phyloP scores from a whole-genome alignment of 257 asterid species.

The Solanum tarapatanum region DNA sequence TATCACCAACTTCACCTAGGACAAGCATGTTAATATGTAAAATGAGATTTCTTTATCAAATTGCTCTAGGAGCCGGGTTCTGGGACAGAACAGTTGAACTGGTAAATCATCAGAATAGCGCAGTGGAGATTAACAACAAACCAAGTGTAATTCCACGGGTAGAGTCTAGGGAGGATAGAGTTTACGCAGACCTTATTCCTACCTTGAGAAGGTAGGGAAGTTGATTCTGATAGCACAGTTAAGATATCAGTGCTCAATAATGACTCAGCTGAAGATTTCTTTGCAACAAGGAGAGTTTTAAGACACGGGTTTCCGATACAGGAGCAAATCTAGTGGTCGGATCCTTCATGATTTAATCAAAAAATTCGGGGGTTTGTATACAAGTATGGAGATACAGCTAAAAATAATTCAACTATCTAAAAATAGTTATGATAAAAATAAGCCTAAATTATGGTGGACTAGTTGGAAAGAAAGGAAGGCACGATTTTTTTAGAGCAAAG shows the following conservation, averaged over 20 bases:
- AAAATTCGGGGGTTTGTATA: background rate
- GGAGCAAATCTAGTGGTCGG: background rate
- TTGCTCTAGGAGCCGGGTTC: background rate
- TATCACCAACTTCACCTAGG: background rate
- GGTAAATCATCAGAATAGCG: background rate
- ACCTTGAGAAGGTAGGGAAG: background rate
- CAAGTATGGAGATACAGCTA: background rate
- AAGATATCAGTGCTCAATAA: background rate
- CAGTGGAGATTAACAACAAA: background rate
- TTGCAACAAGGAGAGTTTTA: background rate
- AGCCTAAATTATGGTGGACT: background rate
- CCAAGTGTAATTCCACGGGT: background rate
- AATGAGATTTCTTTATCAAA: background rate
- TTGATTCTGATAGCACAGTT: background rate
- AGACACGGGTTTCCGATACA: background rate
- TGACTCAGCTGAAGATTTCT: background rate
- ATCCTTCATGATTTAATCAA: background rate
- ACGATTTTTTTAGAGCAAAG: background rate
- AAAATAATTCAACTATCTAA: background rate
- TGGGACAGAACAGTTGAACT: background rate
- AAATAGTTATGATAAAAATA: background rate
- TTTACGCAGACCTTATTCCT: background rate
- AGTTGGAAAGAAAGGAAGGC: background rate
- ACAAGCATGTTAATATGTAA: background rate
- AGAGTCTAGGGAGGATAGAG: background rate